A percentile compares a stretch with the other conserved stretches of the same genome.
These are phyloP conservation scores for Westerdykella aurantiaca DNA, from an alignment of 2,329 filamentous ascomycete genomes.

Conservation along the genomic window DNA sequence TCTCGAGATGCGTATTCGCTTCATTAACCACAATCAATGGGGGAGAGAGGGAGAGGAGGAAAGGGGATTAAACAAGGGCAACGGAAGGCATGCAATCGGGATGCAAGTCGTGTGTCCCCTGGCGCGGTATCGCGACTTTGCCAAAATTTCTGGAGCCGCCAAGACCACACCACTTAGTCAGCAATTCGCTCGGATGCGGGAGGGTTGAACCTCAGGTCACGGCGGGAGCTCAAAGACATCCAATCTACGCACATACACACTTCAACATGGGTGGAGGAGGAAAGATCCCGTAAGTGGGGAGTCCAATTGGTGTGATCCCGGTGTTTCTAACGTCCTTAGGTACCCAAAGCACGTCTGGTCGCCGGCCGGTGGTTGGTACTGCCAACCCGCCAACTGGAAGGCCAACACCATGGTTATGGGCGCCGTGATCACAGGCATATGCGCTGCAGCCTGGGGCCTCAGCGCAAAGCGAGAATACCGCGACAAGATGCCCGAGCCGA, in stretches of 20 bases:
- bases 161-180: constrained; percentile 10
- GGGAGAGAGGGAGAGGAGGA: constrained; percentile 6
- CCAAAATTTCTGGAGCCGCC: constrained; percentile 32
- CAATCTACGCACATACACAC: constrained; percentile 48
- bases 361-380: constrained; percentile 94
- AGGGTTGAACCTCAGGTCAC: constrained; percentile 16
- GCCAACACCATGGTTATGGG: constrained; percentile 77
- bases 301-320: constrained; percentile 10
- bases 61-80: constrained; percentile 1
- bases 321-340: constrained; percentile 43
- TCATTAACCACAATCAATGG: constrained; percentile 42
- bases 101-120: constrained; percentile 22
- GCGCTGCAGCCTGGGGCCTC: constrained; percentile 62
- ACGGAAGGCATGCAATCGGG: constrained; percentile 5
- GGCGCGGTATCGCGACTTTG: constrained; percentile 17
- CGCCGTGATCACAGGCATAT: constrained; percentile 61
- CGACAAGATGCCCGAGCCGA: constrained; percentile 68
- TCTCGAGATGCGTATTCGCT: constrained; percentile 56
- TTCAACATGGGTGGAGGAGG: constrained; percentile 58
- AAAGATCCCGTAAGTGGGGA: constrained; percentile 57
- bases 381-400: constrained; percentile 92
- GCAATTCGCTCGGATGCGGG: background rate
- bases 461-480: constrained; percentile 70
- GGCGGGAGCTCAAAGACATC: constrained; percentile 11
- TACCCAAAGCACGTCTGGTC: constrained; percentile 99